Evolutionary conservation across 169 alveolate species (phyloP), one percentile per base, ranked within the genome.

Genomic region (Besnoitia besnoiti): DNA sequence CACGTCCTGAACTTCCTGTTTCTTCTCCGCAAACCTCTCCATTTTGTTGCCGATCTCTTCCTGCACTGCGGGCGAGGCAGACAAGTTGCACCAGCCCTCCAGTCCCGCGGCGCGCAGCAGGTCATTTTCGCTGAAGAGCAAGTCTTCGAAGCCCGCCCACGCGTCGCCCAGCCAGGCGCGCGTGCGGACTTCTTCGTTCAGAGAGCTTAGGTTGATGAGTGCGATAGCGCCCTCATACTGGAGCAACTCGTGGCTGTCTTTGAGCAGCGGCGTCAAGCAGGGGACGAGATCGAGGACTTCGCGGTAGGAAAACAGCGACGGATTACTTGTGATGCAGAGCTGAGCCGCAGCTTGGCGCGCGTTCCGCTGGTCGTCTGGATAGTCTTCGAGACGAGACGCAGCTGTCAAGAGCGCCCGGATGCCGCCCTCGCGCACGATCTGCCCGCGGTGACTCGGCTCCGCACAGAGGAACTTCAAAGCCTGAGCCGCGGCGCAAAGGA

Each of bases 141-240:
- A 67, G 42, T 90, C 89, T 14, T 46, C 89, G 27, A 90, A 61
- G 51, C 35, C 50, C n/a, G 44, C 59, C 93, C 93, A 90, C n/a
- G 85, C 88, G 44, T 49, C 93, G 49, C 84, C 93, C 24, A 73
- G 79, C 49, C 61, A 76, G 4, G 93, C 93, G 24, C 84, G 42
- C 51, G 10, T 46, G 50, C 80, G 47, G 33, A 67, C 85, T 39
- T 88, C 92, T 37, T 61, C 92, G 67, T n/a, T 67, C 33, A 61
- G 61, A 42, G 85, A 40, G 30, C 55, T 35, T n/a, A 88, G 92
- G 44, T 90, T 90, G 8, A 82, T 90, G 47, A 90, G 7, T 21
- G 93, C 93, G 37, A 90, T 61, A 2, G 93, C 93, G 44, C 85
- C 93, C 49, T 90, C 93, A 59, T 90, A 90, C 93, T 90, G 93